phyloP scores from a whole-genome alignment of 257 asterid species.

The Solanum dulcamara region DNA sequence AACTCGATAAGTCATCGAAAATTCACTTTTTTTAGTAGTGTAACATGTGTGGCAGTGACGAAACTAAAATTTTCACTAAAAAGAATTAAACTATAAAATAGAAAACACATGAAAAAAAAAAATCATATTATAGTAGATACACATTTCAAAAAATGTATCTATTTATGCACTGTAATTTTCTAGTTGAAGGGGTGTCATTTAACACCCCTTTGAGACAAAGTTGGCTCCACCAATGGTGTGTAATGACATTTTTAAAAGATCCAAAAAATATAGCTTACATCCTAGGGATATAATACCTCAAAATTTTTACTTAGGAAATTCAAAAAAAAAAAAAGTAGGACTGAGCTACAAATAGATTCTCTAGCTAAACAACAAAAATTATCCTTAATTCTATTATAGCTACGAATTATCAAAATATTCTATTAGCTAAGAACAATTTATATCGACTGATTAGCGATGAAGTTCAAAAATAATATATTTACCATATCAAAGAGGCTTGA shows the following conservation, averaged over 20 bases:
- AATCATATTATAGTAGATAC: too few species aligned
- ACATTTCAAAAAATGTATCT: too few species aligned
- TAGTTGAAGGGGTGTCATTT: not conserved
- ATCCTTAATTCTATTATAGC: not conserved
- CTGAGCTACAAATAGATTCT: not conserved
- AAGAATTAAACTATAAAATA: not conserved
- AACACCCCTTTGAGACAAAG: not conserved
- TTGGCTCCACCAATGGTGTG: not conserved
- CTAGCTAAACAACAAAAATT: not conserved
- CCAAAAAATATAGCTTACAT: not conserved
- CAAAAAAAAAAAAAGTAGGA: not conserved
- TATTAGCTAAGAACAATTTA: not conserved
- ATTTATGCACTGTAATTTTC: not conserved
- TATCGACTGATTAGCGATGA: not conserved
- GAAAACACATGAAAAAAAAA: not conserved
- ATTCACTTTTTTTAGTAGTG: not conserved
- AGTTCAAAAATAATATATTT: not conserved
- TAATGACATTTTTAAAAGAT: not conserved
- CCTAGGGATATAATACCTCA: not conserved
- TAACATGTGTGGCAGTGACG: not conserved
- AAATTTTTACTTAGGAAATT: not conserved
- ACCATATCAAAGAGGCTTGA: slow-evolving; percentile 12
- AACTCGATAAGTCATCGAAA: not conserved
- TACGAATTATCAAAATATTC: not conserved
- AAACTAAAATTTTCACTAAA: not conserved